Conservation (phyloP, 1,284 basidiomycete species). For the Sanguinoderma infundibulare region DNA sequence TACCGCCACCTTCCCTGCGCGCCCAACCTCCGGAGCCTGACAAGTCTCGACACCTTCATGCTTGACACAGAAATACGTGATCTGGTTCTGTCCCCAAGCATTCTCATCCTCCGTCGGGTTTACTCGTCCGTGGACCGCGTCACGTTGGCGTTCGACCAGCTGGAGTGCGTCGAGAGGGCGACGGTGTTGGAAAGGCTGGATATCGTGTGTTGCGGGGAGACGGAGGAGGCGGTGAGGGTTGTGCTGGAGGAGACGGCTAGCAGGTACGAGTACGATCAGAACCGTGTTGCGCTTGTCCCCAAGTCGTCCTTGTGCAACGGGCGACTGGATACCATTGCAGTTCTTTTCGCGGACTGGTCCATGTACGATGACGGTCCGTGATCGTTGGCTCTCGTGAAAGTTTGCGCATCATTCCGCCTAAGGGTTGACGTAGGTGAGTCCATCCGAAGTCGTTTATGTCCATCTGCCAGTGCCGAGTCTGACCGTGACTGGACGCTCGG, state of each 20-base stretch:
- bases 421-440: background rate
- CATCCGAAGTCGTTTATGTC: background rate
- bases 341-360: background rate
- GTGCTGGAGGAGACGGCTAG: slow-evolving; percentile 10
- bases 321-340: background rate
- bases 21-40: slow-evolving; percentile 33
- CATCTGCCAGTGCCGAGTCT: too few species aligned
- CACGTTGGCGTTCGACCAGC: slow-evolving; percentile 36
- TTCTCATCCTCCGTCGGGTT: slow-evolving; percentile 37
- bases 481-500: too few species aligned
- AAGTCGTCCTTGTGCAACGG: background rate
- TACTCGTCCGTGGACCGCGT: slow-evolving; percentile 26
- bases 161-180: slow-evolving; percentile 33
- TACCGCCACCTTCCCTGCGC: slow-evolving; percentile 33
- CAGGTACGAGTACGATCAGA: slow-evolving; percentile 14
- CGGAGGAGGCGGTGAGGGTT: slow-evolving; percentile 8
- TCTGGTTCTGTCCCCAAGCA: slow-evolving; percentile 35
- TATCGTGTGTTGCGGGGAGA: slow-evolving; percentile 29
- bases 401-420: background rate
- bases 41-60: slow-evolving; percentile 40
- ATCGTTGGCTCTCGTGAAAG: background rate
- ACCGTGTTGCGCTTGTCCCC: slow-evolving; percentile 19
- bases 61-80: slow-evolving; percentile 40
- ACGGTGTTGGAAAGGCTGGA: slow-evolving; percentile 34
- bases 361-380: background rate